Base-by-base conservation (phyloP, 768 basidiomycete genomes). In the Pulveroboletus sp. region DNA sequence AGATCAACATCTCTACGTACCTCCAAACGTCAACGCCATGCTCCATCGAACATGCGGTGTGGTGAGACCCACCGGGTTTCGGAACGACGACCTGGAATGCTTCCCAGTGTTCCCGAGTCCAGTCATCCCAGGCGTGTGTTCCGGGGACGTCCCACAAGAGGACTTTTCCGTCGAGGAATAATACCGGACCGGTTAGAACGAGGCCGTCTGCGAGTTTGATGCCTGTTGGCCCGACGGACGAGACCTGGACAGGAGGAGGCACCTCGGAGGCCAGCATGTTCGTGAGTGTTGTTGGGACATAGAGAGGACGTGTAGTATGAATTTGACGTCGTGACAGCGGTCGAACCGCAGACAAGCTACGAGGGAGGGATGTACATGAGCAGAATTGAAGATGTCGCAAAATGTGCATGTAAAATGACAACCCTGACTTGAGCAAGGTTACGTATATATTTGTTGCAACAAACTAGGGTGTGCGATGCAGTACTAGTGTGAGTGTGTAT, bases 81-180 rank as follows among this genome's bases (percentile, higher is more conserved):
- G 94, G 94, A 23, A 84, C 75, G 11, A 91, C 82, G 12, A 81
- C 75, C 47, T 95, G 87, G 53, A 97, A 90, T 21, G 95, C 65
- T 55, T 82, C 78, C 56, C 95, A 90, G 51, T 83, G 81, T 35
- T 85, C 88, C 45, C 74, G 72, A 7, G 61, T 72, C 93, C 93
- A 97, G 3, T 75, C 85, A 12, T 71, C 65, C 84, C 87, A 89
- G 2, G 75, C 61, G 5, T 65, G 74, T 33, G 19, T 13, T 6
- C 38, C 49, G 1, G 87, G 85, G 2, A 89, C 87, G 62, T 97
- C 85, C 95, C 95, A 99, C 33, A 97, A 65, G 45, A 94, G 86
- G 0, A 92, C 87, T 38, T 87, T 81, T 3, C 91, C 92, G 48
- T 90, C 87, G 8, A 94, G 65, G 53, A 99, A 88, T 24, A 99